Conservation (phyloP, 495 filamentous ascomycete species). For the Penicillium desertorum region DNA sequence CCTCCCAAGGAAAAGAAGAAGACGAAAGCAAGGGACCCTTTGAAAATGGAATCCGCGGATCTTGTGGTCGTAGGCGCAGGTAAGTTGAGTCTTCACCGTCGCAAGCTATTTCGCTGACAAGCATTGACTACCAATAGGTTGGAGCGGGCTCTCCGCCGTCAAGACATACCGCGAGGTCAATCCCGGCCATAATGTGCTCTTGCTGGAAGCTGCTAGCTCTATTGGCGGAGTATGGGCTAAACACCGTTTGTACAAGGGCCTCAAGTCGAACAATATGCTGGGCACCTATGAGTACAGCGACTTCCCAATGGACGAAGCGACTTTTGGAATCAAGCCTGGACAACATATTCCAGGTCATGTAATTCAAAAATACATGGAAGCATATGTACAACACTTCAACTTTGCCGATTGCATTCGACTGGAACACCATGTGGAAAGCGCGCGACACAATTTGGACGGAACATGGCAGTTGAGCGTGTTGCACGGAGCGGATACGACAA, state of each 20-base stretch:
- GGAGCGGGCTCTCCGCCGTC: slow-evolving; percentile 59
- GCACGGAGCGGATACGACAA: slow-evolving; percentile 12
- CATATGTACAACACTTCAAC: slow-evolving; percentile 59
- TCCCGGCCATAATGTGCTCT: slow-evolving; percentile 46
- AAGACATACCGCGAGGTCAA: slow-evolving; percentile 60
- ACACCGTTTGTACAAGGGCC: slow-evolving; percentile 62
- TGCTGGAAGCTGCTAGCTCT: slow-evolving; percentile 55
- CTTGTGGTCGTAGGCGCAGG: slow-evolving; percentile 49
- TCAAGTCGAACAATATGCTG: slow-evolving; percentile 63
- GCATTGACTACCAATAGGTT: slow-evolving; percentile 36
- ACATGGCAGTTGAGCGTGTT: slow-evolving; percentile 43
- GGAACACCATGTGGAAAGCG: slow-evolving; percentile 50
- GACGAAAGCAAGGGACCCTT: slow-evolving; percentile 1
- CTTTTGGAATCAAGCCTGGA: slow-evolving; percentile 57
- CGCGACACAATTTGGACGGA: slow-evolving; percentile 43
- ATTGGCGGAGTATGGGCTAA: slow-evolving; percentile 73
- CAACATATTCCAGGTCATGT: slow-evolving; percentile 69
- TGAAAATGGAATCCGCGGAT: slow-evolving; percentile 30
- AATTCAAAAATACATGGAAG: slow-evolving; percentile 64
- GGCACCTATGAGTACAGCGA: slow-evolving; percentile 71
- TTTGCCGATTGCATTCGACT: slow-evolving; percentile 56
- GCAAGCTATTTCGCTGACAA: slow-evolving; percentile 8
- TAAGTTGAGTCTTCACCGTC: slow-evolving; percentile 20
- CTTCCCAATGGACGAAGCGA: slow-evolving; percentile 65
- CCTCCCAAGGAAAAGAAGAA: not conserved